Percentiles rank a stretch among this genome's conserved stretches.
Conservation (phyloP, 2,329 filamentous ascomycete genomes). For the Ophiocordyceps sinensis region DNA sequence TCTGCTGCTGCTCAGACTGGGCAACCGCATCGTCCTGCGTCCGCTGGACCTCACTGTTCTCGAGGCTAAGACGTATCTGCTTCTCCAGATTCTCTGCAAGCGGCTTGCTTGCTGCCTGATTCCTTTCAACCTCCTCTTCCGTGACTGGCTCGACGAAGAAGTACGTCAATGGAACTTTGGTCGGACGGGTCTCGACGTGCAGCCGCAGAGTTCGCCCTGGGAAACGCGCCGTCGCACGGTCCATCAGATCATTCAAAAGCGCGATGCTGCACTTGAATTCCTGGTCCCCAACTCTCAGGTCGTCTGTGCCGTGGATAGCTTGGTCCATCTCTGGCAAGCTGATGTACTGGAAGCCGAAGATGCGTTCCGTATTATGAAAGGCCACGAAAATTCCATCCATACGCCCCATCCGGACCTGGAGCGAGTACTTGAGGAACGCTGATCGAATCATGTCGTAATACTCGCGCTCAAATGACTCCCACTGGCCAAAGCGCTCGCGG, state of each 20-base stretch:
- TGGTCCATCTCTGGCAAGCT: constrained; percentile 74
- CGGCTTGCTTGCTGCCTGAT: constrained; percentile 55
- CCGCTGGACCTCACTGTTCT: constrained; percentile 13
- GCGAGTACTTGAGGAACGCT: constrained; percentile 89
- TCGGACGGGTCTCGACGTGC: constrained; percentile 63
- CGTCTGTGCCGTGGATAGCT: constrained; percentile 66
- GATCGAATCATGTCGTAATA: constrained; percentile 94
- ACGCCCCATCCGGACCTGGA: constrained; percentile 90
- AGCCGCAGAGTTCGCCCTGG: constrained; percentile 65
- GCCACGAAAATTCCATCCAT: constrained; percentile 99
- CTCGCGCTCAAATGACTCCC: constrained; percentile 86
- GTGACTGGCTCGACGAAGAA: constrained; percentile 79
- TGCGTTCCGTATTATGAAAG: constrained; percentile 85
- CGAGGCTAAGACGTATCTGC: constrained; percentile 33
- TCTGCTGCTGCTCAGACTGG: constrained; percentile 4
- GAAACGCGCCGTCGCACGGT: constrained; percentile 60
- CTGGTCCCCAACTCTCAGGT: constrained; percentile 55
- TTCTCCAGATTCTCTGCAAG: constrained; percentile 57
- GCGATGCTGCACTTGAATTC: constrained; percentile 76
- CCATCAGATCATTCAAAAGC: constrained; percentile 64
- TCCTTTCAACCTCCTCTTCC: constrained; percentile 52
- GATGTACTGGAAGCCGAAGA: constrained; percentile 97
- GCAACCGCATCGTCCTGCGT: constrained; percentile 1
- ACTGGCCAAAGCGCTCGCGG: constrained; percentile 57
- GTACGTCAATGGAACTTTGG: constrained; percentile 56